Conservation (phyloP, 2,329 filamentous ascomycete species). For the Hymenoscyphus occultus region DNA sequence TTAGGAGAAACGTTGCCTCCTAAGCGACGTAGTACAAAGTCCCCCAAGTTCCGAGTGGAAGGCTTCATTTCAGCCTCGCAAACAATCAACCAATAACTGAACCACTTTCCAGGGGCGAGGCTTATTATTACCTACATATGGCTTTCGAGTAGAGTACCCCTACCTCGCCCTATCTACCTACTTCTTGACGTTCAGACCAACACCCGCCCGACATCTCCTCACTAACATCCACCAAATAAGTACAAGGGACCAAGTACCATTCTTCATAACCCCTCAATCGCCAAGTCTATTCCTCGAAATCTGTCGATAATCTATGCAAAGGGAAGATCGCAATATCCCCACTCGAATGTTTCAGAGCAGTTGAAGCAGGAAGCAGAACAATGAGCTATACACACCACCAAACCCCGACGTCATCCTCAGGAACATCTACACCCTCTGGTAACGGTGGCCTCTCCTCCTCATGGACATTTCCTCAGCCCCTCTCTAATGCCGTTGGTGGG, state of each 20-base stretch:
- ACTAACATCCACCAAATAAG: background rate
- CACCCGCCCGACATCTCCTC: background rate
- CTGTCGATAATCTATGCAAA: background rate
- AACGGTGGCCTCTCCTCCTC: conserved; percentile 40
- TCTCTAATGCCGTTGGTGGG: conserved; percentile 54
- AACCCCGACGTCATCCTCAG: conserved; percentile 20
- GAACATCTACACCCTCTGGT: conserved; percentile 14
- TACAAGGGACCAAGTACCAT: background rate
- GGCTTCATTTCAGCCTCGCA: conserved; percentile 15
- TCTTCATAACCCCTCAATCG: background rate
- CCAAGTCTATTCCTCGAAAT: background rate
- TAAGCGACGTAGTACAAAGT: background rate
- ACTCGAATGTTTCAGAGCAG: background rate
- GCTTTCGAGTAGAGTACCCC: no score
- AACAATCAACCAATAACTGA: conserved; percentile 12
- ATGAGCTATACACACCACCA: conserved; percentile 8
- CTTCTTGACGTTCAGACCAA: conserved; percentile 1
- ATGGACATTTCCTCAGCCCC: conserved; percentile 43
- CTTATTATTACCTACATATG: background rate
- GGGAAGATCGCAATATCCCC: background rate
- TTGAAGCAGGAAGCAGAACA: conserved; percentile 1
- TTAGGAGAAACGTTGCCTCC: no score
- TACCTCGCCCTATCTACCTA: no score
- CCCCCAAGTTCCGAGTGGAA: conserved; percentile 1
- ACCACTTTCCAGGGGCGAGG: background rate